Conservation (phyloP, 2,329 filamentous ascomycete species). For the Neodidymelliopsis sp. region DNA sequence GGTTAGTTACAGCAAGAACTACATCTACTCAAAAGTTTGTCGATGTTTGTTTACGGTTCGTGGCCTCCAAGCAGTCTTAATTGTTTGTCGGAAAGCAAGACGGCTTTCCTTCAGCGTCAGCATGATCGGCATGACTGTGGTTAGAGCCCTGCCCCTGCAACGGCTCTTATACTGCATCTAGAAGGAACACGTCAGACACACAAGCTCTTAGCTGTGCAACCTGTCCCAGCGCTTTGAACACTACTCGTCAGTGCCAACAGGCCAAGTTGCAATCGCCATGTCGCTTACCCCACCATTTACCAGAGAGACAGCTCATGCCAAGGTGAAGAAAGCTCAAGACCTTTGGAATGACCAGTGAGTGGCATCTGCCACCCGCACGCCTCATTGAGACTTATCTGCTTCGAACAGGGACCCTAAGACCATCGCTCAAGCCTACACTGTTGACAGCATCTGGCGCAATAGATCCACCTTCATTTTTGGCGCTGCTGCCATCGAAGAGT, state of each 20-base stretch:
- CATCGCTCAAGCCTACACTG: slow-evolving; percentile 77
- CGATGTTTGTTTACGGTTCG: too few relatives aligned
- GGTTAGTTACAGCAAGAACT: too few relatives aligned
- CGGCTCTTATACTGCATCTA: neutral
- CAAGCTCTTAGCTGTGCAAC: neutral
- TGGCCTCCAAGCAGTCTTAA: too few relatives aligned
- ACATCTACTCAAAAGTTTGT: too few relatives aligned
- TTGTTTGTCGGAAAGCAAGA: neutral
- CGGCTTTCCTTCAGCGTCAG: slow-evolving; percentile 2
- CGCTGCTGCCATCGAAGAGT: slow-evolving; percentile 70
- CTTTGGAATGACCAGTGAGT: slow-evolving; percentile 79
- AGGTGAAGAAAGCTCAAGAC: slow-evolving; percentile 85
- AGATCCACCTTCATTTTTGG: slow-evolving; percentile 73
- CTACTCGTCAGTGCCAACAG: neutral
- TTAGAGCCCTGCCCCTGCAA: neutral
- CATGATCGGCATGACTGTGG: slow-evolving; percentile 2
- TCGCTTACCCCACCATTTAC: slow-evolving; percentile 74
- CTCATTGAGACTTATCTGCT: slow-evolving; percentile 11
- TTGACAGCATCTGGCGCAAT: slow-evolving; percentile 82
- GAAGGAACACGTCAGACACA: neutral
- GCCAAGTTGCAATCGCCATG: slow-evolving; percentile 37
- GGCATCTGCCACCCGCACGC: neutral
- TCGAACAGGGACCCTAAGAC: slow-evolving; percentile 65
- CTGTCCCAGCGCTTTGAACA: neutral
- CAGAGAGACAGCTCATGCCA: slow-evolving; percentile 71